These are phyloP conservation scores for Calonectria pteridis DNA, from an alignment of 2,329 filamentous ascomycete species.

Conservation along the genomic window DNA sequence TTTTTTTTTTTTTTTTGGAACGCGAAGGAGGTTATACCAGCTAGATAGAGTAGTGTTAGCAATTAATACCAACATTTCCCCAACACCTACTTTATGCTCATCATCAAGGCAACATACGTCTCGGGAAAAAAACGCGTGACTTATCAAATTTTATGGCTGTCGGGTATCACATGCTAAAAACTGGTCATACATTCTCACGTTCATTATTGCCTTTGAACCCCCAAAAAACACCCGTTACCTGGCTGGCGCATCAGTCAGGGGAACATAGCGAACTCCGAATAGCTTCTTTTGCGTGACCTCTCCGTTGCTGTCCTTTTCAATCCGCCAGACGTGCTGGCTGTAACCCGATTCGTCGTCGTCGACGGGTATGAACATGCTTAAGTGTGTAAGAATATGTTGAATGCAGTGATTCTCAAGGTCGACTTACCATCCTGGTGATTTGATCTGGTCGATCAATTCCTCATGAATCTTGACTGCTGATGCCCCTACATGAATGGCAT, in stretches of 20 bases:
- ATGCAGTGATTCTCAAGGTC: neutral
- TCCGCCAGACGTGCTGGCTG: slow-evolving; percentile 77
- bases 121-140: neutral
- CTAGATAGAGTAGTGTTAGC: neutral
- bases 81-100: neutral
- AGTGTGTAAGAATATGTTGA: neutral
- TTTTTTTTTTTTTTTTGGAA: neutral
- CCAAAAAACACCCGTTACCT: neutral
- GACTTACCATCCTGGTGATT: slow-evolving; percentile 75
- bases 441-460: slow-evolving; percentile 81
- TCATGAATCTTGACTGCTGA: slow-evolving; percentile 81
- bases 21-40: neutral
- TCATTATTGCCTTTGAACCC: neutral
- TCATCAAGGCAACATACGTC: neutral
- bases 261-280: slow-evolving; percentile 82
- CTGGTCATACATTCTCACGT: neutral
- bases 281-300: slow-evolving; percentile 70
- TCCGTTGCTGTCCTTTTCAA: slow-evolving; percentile 79
- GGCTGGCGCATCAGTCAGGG: slow-evolving; percentile 76
- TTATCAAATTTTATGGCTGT: neutral
- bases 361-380: slow-evolving; percentile 81
- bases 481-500: slow-evolving; percentile 96
- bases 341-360: slow-evolving; percentile 62
- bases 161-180: slow-evolving; percentile 23
- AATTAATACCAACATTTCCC: neutral